Evolutionary conservation across 768 basidiomycete species (phyloP).

Genomic region (Mycena rebaudengoi): DNA sequence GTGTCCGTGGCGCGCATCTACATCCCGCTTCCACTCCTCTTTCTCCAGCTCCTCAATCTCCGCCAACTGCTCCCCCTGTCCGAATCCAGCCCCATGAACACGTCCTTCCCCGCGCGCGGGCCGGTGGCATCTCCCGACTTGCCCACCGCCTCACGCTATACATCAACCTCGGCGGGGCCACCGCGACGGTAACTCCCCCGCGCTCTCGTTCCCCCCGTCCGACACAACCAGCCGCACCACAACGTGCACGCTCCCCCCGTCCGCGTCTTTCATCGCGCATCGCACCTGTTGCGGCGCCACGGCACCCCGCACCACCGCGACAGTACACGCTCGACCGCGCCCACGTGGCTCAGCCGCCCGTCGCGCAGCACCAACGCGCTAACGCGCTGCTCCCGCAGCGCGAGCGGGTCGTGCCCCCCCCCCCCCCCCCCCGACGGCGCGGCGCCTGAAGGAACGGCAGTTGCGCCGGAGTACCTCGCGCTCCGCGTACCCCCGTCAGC

Average conservation of each 20-base stretch:
- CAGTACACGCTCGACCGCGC: constrained; percentile 4
- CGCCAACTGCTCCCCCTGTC: constrained; percentile 82
- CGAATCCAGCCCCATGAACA: constrained; percentile 82
- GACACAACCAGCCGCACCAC: constrained; percentile 7
- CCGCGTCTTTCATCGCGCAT: not conserved
- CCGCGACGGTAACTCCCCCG: constrained; percentile 11
- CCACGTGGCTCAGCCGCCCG: constrained; percentile 4
- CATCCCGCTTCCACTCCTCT: constrained; percentile 12
- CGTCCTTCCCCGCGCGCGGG: constrained; percentile 35
- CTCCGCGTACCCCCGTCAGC: constrained; percentile 79
- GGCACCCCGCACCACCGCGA: not conserved
- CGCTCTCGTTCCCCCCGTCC: not conserved
- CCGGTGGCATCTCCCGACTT: not conserved
- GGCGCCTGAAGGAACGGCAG: constrained; percentile 90
- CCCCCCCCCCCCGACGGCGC: constrained; percentile 41
- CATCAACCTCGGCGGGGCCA: constrained; percentile 19
- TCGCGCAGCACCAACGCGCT: constrained; percentile 16
- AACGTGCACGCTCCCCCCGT: constrained; percentile 2
- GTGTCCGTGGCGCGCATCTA: too few species aligned
- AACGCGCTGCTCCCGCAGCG: constrained; percentile 21
- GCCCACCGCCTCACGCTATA: constrained; percentile 21
- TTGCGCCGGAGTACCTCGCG: constrained; percentile 87
- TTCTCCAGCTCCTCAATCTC: constrained; percentile 52
- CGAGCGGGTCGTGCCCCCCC: constrained; percentile 31
- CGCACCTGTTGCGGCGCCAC: not conserved